Evolutionary conservation across 371 early-diverging fungal species (phyloP).

Genomic region (Mortierella sp.): DNA sequence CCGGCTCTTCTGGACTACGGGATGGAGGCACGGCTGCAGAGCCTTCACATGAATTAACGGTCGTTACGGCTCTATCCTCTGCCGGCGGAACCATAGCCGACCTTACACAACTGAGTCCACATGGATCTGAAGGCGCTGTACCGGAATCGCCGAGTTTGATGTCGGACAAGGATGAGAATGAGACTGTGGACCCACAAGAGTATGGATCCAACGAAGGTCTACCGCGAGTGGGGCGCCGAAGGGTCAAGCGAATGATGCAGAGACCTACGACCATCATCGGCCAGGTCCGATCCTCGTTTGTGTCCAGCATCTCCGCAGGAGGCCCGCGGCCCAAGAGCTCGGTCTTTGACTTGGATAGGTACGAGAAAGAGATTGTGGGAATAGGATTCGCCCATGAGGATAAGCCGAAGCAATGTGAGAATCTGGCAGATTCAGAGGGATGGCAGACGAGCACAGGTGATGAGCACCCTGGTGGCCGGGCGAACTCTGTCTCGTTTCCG

Average conservation of each 20-base stretch:
- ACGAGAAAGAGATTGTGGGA: conserved; percentile 36
- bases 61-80: too few species aligned
- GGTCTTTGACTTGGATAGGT: conserved; percentile 33
- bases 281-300: conserved; percentile 25
- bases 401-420: not conserved
- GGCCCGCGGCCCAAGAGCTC: conserved; percentile 26
- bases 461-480: too few species aligned
- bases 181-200: too few species aligned
- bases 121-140: too few species aligned
- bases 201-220: not conserved
- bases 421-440: not conserved
- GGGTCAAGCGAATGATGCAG: conserved; percentile 14
- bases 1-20: too few species aligned
- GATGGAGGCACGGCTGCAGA: too few species aligned
- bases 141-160: too few species aligned
- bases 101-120: too few species aligned
- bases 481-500: not conserved
- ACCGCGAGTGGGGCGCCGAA: not conserved
- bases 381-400: not conserved
- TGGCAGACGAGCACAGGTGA: not conserved
- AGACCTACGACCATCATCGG: conserved; percentile 40
- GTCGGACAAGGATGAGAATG: not conserved
- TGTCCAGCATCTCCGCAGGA: conserved; percentile 8
- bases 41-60: too few species aligned
- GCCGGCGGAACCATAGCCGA: too few species aligned